Conservation (phyloP, 2,329 filamentous ascomycete species). For the Aspergillus sp. region DNA sequence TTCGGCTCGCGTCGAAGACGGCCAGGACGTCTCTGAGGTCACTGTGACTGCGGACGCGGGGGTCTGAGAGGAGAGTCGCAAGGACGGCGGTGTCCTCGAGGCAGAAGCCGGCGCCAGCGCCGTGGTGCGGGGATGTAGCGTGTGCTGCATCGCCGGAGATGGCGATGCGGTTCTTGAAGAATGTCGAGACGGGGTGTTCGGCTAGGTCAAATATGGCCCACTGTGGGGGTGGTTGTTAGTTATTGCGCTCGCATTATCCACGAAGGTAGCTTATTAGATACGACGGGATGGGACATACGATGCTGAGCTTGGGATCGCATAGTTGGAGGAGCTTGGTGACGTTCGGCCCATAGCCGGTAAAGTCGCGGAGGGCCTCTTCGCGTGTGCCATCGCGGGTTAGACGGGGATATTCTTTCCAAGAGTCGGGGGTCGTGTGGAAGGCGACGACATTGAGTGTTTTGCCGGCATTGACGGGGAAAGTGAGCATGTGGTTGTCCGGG, state of each 20-base stretch:
- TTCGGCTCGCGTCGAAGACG: constrained; percentile 26
- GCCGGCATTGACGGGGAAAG: constrained; percentile 50
- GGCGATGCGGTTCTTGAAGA: constrained; percentile 33
- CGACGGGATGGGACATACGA: constrained; percentile 12
- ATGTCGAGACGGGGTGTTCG: constrained; percentile 38
- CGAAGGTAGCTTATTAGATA: neutral
- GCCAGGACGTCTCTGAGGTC: constrained; percentile 30
- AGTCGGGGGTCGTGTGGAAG: constrained; percentile 33
- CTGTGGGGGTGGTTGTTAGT: constrained; percentile 11
- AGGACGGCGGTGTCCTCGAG: constrained; percentile 34
- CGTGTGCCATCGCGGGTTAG: constrained; percentile 21
- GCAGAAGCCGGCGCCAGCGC: constrained; percentile 36
- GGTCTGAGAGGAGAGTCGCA: constrained; percentile 25
- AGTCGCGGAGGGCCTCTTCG: constrained; percentile 23
- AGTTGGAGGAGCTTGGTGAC: constrained; percentile 26
- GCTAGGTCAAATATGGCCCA: constrained; percentile 45
- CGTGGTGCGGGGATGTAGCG: constrained; percentile 45
- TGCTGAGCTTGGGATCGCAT: constrained; percentile 28
- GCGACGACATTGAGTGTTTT: constrained; percentile 50
- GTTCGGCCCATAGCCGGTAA: constrained; percentile 23
- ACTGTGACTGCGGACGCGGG: constrained; percentile 16
- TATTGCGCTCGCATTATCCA: neutral
- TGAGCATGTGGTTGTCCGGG: constrained; percentile 47
- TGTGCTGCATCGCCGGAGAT: constrained; percentile 44
- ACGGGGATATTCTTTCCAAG: constrained; percentile 21